Base-by-base conservation (phyloP, 2,329 filamentous ascomycete genomes). In the Fusarium secorum region DNA sequence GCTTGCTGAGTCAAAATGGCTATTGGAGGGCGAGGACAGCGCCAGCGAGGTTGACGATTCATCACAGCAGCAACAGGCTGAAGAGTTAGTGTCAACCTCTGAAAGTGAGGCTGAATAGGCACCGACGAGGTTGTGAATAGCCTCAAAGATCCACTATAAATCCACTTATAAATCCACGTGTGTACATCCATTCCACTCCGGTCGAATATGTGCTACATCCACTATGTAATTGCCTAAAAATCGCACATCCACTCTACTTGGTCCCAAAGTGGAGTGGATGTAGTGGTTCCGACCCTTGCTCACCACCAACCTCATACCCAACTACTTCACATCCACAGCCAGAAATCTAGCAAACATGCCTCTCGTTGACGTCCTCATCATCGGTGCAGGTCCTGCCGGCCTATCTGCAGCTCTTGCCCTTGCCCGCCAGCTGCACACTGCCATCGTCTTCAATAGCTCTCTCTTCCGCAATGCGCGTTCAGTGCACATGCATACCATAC, bases 241-340 rank as follows among this genome's bases (percentile, higher is more conserved):
- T 39, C 36, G 36, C 2, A 39, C 36, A 39, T 39, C 36, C 36
- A 39, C 36, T 39, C 28, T 39, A n/a, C 36, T 39, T 39, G 36
- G 36, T n/a, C 36, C 36, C 36, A 39, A 39, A 39, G 36, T 39
- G 36, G 36, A 39, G 36, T 39, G 36, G 36, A 39, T 39, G 36
- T 39, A 39, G 36, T 39, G 36, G 36, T 39, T 39, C 36, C 36
- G 36, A 39, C 36, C 36, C 20, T 39, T 28, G 28, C 42, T 45
- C 3, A 7, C 18, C 0, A 45, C 18, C 5, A 45, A 3, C 8
- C 11, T 3, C 8, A 4, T 45, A 20, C 0, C 3, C 8, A 45
- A 45, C 0, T 18, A 18, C 11, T 26, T 9, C 17, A 44, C 22
- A 6, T 18, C 7, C 7, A 24, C 1, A 20, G 11, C 11, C 3